Conservation (phyloP, 257 asterid species). For the Marsdenia floribunda region DNA sequence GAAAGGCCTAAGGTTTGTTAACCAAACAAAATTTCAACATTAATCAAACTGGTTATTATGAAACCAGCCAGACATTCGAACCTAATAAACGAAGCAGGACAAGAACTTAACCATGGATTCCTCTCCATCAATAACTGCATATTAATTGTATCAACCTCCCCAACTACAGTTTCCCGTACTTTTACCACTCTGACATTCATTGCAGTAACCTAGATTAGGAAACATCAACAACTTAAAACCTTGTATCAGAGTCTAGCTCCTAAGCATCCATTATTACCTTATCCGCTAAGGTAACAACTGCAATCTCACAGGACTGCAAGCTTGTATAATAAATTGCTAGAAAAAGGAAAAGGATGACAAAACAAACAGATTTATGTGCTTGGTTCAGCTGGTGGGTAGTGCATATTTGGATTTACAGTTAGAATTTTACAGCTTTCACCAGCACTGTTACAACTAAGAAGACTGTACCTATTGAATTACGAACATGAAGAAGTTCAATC, state of each 20-base stretch:
- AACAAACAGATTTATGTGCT: background rate
- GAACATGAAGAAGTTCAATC: background rate
- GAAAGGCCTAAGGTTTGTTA: background rate
- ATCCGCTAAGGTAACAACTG: background rate
- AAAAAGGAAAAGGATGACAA: background rate
- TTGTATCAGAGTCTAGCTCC: background rate
- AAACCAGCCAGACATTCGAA: background rate
- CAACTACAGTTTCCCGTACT: background rate
- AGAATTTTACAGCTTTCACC: background rate
- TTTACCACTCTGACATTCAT: background rate
- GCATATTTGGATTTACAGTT: background rate
- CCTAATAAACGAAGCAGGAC: background rate
- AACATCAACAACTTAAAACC: background rate
- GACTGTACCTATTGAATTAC: background rate
- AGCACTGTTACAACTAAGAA: background rate
- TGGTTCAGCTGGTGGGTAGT: background rate
- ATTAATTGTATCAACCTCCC: background rate
- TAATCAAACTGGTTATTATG: background rate
- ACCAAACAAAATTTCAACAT: background rate
- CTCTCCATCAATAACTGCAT: background rate
- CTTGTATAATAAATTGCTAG: background rate
- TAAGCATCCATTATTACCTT: background rate
- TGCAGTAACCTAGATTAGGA: background rate
- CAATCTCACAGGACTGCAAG: background rate
- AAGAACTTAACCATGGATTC: background rate